Evolutionary conservation across 2,329 filamentous ascomycete species (phyloP), one percentile per base, ranked within the genome.

Genomic region (Penicillium palitans): DNA sequence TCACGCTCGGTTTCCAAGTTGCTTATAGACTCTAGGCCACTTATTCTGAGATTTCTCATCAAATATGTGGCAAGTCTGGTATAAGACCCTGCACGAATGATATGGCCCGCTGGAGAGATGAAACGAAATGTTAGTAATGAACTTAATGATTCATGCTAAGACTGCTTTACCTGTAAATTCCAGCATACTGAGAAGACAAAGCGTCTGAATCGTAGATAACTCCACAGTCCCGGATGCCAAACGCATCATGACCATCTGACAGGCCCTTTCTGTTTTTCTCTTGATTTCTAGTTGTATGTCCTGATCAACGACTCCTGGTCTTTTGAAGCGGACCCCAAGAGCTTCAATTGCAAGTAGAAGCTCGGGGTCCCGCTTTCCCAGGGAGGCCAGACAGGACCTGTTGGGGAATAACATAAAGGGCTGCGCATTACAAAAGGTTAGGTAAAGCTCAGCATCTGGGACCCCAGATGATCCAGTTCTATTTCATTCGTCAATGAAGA

Each of bases 391-490:
- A 45, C 68, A 64, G 9, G 59, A 51, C 2, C 57, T 49, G 10
- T 55, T 56, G 9, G 66, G 60, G 42, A 74, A 75, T 3, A 74
- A 58, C 1, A 69, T 65, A 17, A 74, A 61, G 25, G 72, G 73
- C 27, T 74, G 73, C n/a, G 62, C 69, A 37, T 74, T 70, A 52
- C 72, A 73, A 29, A 68, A 72, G 2, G 45, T 68, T 12, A 72
- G 59, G 50, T 71, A 75, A 3, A 70, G 61, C 9, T 73, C 55
- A 4, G 62, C 55, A 10, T 61, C 60, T 19, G 56, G 51, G 17
- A 19, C 15, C 6, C 47, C 47, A 4, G 53, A 40, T 27, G 57
- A 54, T 9, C 46, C 53, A 4, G 42, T 27, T 35, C 19, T 51
- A 24, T 29, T 21, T 50, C 13, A 35, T 41, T 29, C n/a, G 5